phyloP scores from a whole-genome alignment of 108 stramenopile genomes.

The Craspedostauros australis region DNA sequence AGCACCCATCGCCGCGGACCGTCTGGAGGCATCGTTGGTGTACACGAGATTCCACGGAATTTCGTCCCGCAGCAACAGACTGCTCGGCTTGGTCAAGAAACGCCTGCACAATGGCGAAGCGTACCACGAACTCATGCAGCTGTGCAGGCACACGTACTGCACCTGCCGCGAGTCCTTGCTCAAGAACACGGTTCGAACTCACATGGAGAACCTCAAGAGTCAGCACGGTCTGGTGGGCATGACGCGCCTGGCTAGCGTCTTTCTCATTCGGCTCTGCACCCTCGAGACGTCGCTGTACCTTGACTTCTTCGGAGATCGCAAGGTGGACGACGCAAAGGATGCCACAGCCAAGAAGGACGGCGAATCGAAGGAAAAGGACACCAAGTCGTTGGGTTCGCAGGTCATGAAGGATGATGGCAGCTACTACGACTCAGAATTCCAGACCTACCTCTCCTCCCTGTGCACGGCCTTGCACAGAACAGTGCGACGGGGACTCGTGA shows the following conservation, averaged over 20 bases:
- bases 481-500: slow-evolving; percentile 75
- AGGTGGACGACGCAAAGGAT: slow-evolving; percentile 29
- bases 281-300: slow-evolving; percentile 77
- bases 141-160: slow-evolving; percentile 77
- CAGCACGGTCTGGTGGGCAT: slow-evolving; percentile 83
- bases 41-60: slow-evolving; percentile 89
- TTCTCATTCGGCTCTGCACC: slow-evolving; percentile 80
- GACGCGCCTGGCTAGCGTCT: slow-evolving; percentile 82
- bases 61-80: slow-evolving; percentile 62
- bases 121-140: slow-evolving; percentile 67
- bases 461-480: slow-evolving; percentile 77
- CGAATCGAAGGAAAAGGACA: slow-evolving; percentile 7
- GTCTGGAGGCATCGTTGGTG: slow-evolving; percentile 76
- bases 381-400: slow-evolving; percentile 44
- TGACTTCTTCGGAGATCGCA: slow-evolving; percentile 80
- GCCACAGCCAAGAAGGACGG: background rate
- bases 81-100: slow-evolving; percentile 53
- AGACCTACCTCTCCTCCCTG: slow-evolving; percentile 57
- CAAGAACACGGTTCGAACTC: slow-evolving; percentile 55
- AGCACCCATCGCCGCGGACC: slow-evolving; percentile 64
- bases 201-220: slow-evolving; percentile 78
- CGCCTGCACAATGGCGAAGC: slow-evolving; percentile 52
- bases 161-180: slow-evolving; percentile 55
- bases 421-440: slow-evolving; percentile 69
- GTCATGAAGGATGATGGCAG: slow-evolving; percentile 54